Evolutionary conservation across 1,139 yeast species (phyloP), one percentile per base, ranked within the genome.

Genomic region (Lodderomyces jiufengensis): DNA sequence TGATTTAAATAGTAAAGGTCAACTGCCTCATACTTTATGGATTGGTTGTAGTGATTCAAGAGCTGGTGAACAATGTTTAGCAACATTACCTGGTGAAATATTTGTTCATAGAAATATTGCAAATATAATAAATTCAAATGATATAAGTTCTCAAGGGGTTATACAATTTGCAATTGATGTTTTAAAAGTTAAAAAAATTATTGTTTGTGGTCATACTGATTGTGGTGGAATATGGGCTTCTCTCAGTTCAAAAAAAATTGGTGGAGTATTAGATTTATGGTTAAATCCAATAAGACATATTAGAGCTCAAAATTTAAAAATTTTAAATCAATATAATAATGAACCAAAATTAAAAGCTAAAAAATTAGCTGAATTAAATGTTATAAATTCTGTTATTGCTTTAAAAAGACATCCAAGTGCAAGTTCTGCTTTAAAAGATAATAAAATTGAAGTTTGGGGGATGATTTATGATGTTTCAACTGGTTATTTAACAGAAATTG

Each of bases 221-320:
- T 92, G 98, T 68, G 97, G 97, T 34, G 98, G 97, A 23, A 79
- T 88, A 40, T 83, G 90, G 81, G 92, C 96, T 16, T 82, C 95
- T 12, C 63, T 92, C 40, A 73, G 83, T 5, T 73, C 78, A 42
- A 78, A 80, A 49, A 75, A 76, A 44, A 71, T 85, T 32, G 85
- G 86, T 23, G 90, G 92, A 21, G 81, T 80, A 15, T 67, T 85
- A 42, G 92, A 84, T 59, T 75, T 78, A 44, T 84, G 95, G 95
- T 70, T 84, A 44, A 76, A 80, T 43, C 84, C 85, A 18, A 67
- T 85, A 38, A 74, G 90, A 48, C 86, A 80, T 44, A 80, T 82
- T 38, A 67, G 85, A 45, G 85, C 82, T 14, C 67, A 70, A 29
- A 72, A 84, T 54, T 56, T 79, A 47, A 61, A 65, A 30, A 52